These are phyloP conservation scores for Corniculantispora saksenae DNA, from an alignment of 2,329 filamentous ascomycete genomes.

Conservation along the genomic window DNA sequence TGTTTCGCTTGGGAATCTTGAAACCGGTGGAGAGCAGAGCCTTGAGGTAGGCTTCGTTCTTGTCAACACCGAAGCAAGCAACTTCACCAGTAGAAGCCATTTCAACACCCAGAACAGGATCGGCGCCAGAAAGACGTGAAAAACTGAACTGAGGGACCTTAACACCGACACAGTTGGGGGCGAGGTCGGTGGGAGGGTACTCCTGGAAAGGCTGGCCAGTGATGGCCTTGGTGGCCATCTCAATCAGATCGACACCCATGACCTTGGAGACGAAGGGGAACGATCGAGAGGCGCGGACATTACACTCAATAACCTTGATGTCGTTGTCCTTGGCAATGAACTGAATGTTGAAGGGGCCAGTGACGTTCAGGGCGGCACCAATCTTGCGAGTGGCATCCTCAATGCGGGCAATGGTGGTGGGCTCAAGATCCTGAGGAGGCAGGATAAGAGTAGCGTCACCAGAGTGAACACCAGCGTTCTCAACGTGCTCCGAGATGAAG, in stretches of 20 bases:
- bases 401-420: slow-evolving; percentile 85
- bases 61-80: slow-evolving; percentile 91
- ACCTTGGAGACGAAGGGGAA: slow-evolving; percentile 99
- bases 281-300: slow-evolving; percentile 91
- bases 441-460: slow-evolving; percentile 95
- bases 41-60: slow-evolving; percentile 98
- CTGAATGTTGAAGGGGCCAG: slow-evolving; percentile 97
- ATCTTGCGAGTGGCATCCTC: slow-evolving; percentile 96
- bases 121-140: slow-evolving; percentile 91
- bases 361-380: slow-evolving; percentile 88
- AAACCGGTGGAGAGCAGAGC: slow-evolving; percentile 94
- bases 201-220: slow-evolving; percentile 78
- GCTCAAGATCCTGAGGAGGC: slow-evolving; percentile 88
- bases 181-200: slow-evolving; percentile 77
- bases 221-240: slow-evolving; percentile 98
- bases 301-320: slow-evolving; percentile 99
- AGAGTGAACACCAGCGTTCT: slow-evolving; percentile 97
- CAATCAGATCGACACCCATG: slow-evolving; percentile 95
- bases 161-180: slow-evolving; percentile 84
- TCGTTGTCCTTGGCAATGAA: slow-evolving; percentile 99
- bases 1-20: slow-evolving; percentile 92
- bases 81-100: slow-evolving; percentile 99
- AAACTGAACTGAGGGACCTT: slow-evolving; percentile 99
- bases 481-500: slow-evolving; percentile 97
- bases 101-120: slow-evolving; percentile 94